Evolutionary conservation across 2,329 filamentous ascomycete species (phyloP), one percentile per base, ranked within the genome.

Genomic region (Aschersonia sp.): DNA sequence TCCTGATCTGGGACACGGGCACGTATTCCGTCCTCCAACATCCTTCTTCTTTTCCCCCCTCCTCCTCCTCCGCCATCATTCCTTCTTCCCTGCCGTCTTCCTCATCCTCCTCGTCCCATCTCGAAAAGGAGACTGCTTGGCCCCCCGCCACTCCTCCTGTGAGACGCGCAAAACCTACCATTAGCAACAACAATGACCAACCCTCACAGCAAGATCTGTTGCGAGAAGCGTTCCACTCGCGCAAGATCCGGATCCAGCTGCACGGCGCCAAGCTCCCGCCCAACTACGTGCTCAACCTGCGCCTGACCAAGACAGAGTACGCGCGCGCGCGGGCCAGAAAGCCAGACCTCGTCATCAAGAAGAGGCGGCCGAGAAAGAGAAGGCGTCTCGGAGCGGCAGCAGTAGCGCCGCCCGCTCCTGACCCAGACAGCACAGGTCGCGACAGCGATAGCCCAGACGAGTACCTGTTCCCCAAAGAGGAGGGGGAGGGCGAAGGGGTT

Each of bases 1-100:
- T 81, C 49, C 63, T 81, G 8, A 73, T 81, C 41, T 81, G 78
- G 78, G 78, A 81, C 54, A 78, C 73, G 1, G 78, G 77, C 2
- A 73, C 72, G 33, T 81, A 79, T 54, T 66, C 69, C 42, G 57
- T 81, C 9, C 62, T 81, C 5, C 46, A 55, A 22, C 39, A 46
- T 11, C 35, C 35, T 8, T 39, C 35, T 12, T 39, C 35, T 12
- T 39, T 12, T 3, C 12, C 35, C 35, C 12, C 35, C 35, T 39
- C 35, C 22, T 22, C 35, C 35, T 39, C 35, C 22, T 22, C 22
- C 22, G 3, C 22, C 22, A 22, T 22, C 22, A 3, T 22, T 22
- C 22, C 22, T 22, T 22, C 22, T 4, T 22, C 22, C 22, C 22
- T 22, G 22, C 22, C 22, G 22, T 22, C 22, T 22, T 22, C 22